Base-by-base conservation (phyloP, 148 eudicot genomes). In the Rhododendron vialii region DNA sequence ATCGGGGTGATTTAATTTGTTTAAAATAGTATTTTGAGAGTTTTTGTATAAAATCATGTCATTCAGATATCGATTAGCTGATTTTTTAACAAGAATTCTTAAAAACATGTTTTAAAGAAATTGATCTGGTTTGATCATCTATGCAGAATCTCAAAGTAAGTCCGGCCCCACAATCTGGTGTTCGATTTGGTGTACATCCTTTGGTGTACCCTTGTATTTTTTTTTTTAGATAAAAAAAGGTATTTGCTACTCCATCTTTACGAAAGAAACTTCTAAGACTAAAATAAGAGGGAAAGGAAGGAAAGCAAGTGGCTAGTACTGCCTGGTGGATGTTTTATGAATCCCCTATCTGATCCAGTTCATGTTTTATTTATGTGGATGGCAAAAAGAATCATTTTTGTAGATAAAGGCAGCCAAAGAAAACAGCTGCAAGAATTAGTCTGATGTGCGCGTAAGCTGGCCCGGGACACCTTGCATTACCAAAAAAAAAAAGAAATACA, bases 401-500 rank as follows among this genome's bases (percentile, higher is more conserved):
- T 63, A 8, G 4, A 9, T 63, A 63, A 63, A 24, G 71, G 28
- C 15, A 3, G 18, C 74, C 36, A 3, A 10, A 67, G 12, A 67
- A 67, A 67, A 67, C 6, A 28, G 74, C 17, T 28, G 7, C 74
- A 9, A 0, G 0, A 41, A 5, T 41, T 41, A 7, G 43, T 41
- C 5, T 0, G 0, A 41, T 1, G 43, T 41, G 7, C 0, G 43
- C 1, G 43, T 1, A 41, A 5, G 0, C 5, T 0, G 43, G 0
- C 43, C 1, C 0, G 43, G 0, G 1, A 41, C 43, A 41, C 0
- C 0, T 41, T 41, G 43, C 7, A 41, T 41, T 41, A 2, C 3
- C 1, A 38, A 38, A 38, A 5, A 38, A 38, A 38, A 38, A 5
- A 38, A n/a, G n/a, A 0, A 38, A 41, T 7, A 41, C 43, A 67